Evolutionary conservation across 352 stramenopile genomes (phyloP), one percentile per base, ranked within the genome.

Genomic region (Globisporangium middletonii): DNA sequence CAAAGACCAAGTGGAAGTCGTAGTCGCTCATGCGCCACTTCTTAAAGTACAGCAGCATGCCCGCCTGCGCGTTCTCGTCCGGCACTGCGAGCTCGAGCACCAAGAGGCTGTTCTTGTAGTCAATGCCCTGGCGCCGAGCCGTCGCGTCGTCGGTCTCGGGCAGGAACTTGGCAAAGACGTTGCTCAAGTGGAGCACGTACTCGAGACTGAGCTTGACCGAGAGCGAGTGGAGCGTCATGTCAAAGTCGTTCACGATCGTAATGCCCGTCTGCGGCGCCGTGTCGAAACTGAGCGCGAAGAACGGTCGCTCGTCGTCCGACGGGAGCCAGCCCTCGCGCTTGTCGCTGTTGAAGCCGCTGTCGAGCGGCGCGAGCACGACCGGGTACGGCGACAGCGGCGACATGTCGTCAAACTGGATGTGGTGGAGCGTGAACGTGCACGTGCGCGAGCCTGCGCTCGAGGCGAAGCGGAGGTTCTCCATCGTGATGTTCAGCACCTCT

Each of bases 381-480:
- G 86, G 86, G 16, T 93, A 95, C 44, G 75, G 59, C 9, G 84
- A 75, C 47, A 83, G 57, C 2, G 75, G 60, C 8, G 73, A 89
- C 86, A 95, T 95, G 44, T 95, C 86, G 59, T 95, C 86, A 15
- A 95, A 72, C 65, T 95, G 84, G 50, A 95, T 69, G 44, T 95
- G 86, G 45, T 95, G 86, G 46, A 94, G 61, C 41, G 76, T 77
- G 26, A 90, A 82, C 18, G 72, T 71, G 53, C 80, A 62, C 9
- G 62, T 60, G 9, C 83, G 65, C 15, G 83, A 90, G 37, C 60
- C 55, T 23, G 71, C 67, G 16, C 62, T 71, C 18, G 83, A 91
- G 18, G 73, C 64, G 30, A 95, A 73, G 1, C 67, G 75, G 57
- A 95, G 75, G n/a, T 62, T 89, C 60, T 95, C 86, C 75, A 95